Conservation (phyloP, 352 stramenopile species). For the Hyaloperonospora arabidopsidis region DNA sequence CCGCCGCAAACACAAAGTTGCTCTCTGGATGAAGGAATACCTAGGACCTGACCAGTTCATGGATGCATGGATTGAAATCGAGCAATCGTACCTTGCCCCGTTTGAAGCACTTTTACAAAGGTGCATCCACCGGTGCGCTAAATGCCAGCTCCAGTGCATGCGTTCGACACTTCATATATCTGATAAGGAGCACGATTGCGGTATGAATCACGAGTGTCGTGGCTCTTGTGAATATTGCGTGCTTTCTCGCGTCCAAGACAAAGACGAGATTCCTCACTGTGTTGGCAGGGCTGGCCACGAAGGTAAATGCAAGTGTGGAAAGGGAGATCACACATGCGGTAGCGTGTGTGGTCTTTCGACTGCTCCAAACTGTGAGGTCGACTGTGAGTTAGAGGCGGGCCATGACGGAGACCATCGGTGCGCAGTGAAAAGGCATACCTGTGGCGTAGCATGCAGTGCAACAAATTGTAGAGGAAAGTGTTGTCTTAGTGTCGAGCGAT, state of each 20-base stretch:
- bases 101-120: constrained; percentile 26
- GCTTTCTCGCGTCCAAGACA: constrained; percentile 23
- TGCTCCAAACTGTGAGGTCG: constrained; percentile 29
- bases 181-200: constrained; percentile 32
- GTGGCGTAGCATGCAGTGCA: constrained; percentile 25
- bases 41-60: constrained; percentile 27
- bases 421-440: constrained; percentile 30
- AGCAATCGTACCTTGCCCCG: constrained; percentile 18
- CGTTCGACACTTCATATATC: constrained; percentile 25
- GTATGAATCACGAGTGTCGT: constrained; percentile 33
- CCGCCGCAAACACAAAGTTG: constrained; percentile 29
- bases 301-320: constrained; percentile 33
- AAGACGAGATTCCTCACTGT: constrained; percentile 24
- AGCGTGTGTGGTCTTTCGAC: constrained; percentile 16
- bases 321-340: constrained; percentile 35
- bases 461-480: constrained; percentile 29
- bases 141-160: constrained; percentile 38
- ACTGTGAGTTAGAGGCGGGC: constrained; percentile 15
- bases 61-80: constrained; percentile 28
- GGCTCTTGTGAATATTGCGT: constrained; percentile 33
- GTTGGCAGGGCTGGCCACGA: constrained; percentile 27
- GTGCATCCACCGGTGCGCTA: constrained; percentile 26
- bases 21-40: constrained; percentile 26
- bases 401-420: constrained; percentile 33
- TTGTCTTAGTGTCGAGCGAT: constrained; percentile 21